phyloP scores from a whole-genome alignment of 805 yeast species.

The Kuraishia floccosa region DNA sequence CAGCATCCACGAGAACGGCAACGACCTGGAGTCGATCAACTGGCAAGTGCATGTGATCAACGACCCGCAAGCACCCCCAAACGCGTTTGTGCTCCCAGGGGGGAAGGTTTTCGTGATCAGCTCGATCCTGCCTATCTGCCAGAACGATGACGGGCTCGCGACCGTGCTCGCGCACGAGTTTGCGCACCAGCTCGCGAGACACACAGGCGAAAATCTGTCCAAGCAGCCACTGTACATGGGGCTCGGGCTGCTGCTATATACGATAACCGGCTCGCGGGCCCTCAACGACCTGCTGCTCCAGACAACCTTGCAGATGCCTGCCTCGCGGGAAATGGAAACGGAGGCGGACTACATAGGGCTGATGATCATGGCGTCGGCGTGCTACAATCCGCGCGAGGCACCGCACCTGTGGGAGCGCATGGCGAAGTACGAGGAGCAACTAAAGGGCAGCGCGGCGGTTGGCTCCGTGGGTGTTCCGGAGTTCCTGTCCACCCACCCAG shows the following conservation, averaged over 20 bases:
- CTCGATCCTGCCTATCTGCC: slow-evolving; percentile 66
- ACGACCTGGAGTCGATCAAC: slow-evolving; percentile 24
- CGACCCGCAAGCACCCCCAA: slow-evolving; percentile 77
- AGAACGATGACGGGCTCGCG: slow-evolving; percentile 86
- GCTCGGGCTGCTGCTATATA: slow-evolving; percentile 39
- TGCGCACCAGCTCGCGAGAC: slow-evolving; percentile 91
- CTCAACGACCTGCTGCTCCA: slow-evolving; percentile 41
- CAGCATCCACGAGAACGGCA: slow-evolving; percentile 4
- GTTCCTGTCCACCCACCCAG: slow-evolving; percentile 83
- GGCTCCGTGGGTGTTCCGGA: slow-evolving; percentile 31
- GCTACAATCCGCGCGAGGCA: slow-evolving; percentile 72
- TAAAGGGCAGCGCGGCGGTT: slow-evolving; percentile 13
- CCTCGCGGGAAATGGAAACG: slow-evolving; percentile 86
- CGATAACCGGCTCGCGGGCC: slow-evolving; percentile 47
- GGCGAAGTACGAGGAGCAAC: slow-evolving; percentile 34
- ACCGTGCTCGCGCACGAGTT: slow-evolving; percentile 90
- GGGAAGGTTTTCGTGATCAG: slow-evolving; percentile 90
- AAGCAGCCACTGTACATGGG: slow-evolving; percentile 60
- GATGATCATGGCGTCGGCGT: slow-evolving; percentile 83
- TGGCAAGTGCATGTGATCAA: slow-evolving; percentile 82
- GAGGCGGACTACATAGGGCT: slow-evolving; percentile 95
- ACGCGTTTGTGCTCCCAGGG: slow-evolving; percentile 93
- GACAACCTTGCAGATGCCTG: slow-evolving; percentile 62
- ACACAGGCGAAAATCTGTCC: slow-evolving; percentile 75
- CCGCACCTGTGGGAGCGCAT: slow-evolving; percentile 76